Evolutionary conservation across 1,139 yeast genomes (phyloP).

Genomic region (Scheffersomyces insectosa): DNA sequence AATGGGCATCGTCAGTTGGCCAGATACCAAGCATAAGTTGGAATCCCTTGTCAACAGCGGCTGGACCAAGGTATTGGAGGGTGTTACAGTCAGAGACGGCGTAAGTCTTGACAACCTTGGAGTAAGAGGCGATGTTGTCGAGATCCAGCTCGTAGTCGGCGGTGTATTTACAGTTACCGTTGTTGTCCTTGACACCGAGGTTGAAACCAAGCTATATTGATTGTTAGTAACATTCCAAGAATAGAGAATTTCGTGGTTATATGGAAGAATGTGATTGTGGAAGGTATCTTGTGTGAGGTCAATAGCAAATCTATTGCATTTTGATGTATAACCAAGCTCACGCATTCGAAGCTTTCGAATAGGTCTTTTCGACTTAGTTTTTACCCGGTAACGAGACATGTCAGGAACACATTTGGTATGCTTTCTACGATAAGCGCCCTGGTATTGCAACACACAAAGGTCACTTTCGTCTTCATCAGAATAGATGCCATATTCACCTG

Average conservation of each 20-base stretch:
- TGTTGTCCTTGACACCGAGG: slow-evolving; percentile 72
- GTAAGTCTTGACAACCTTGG: slow-evolving; percentile 72
- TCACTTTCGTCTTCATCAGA: too few relatives aligned
- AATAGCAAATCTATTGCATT: background rate
- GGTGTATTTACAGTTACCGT: slow-evolving; percentile 71
- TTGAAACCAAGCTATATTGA: slow-evolving; percentile 62
- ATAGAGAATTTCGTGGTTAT: background rate
- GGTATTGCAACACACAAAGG: too few relatives aligned
- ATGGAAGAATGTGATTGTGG: background rate
- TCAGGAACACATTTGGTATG: too few relatives aligned
- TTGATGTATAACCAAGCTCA: background rate
- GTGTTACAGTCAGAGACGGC: slow-evolving; percentile 90
- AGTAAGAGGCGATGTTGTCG: slow-evolving; percentile 51
- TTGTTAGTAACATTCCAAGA: slow-evolving; percentile 5
- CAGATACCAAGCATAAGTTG: slow-evolving; percentile 78
- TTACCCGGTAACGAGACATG: too few relatives aligned
- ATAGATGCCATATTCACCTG: too few relatives aligned
- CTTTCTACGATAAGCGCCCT: too few relatives aligned
- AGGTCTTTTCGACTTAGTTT: too few relatives aligned
- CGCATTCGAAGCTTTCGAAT: too few relatives aligned
- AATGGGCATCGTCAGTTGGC: slow-evolving; percentile 85
- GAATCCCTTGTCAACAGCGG: slow-evolving; percentile 75
- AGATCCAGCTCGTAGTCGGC: slow-evolving; percentile 69
- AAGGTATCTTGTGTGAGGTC: background rate
- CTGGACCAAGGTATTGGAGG: slow-evolving; percentile 79